These are phyloP conservation scores for Heterobasidion annosum DNA, from an alignment of 1,284 basidiomycete genomes.

Conservation along the genomic window DNA sequence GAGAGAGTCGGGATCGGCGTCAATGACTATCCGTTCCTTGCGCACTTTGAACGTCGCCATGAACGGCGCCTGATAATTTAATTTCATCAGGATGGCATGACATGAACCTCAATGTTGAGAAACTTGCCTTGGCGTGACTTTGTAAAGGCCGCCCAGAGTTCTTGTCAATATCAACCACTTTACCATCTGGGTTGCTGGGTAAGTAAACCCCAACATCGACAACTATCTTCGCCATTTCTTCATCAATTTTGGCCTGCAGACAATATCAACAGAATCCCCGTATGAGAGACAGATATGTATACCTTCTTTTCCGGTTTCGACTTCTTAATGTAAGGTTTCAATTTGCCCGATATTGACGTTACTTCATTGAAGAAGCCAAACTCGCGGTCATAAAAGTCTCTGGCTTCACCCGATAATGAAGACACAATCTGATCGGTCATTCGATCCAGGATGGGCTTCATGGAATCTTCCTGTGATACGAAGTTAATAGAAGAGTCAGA, in stretches of 20 bases:
- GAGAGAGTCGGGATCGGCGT: slow-evolving; percentile 62
- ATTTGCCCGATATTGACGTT: slow-evolving; percentile 94
- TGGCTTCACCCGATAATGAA: slow-evolving; percentile 87
- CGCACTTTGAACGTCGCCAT: slow-evolving; percentile 99
- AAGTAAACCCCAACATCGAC: slow-evolving; percentile 95
- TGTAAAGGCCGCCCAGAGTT: slow-evolving; percentile 94
- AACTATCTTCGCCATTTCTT: slow-evolving; percentile 96
- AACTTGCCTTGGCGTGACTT: slow-evolving; percentile 85
- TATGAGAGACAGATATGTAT: background rate
- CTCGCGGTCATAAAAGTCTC: slow-evolving; percentile 89
- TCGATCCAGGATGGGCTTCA: slow-evolving; percentile 90
- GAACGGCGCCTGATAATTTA: slow-evolving; percentile 75
- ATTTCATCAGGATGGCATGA: background rate
- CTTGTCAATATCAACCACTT: slow-evolving; percentile 94
- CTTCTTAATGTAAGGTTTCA: slow-evolving; percentile 96
- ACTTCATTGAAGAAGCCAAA: slow-evolving; percentile 97
- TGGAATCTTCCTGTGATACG: slow-evolving; percentile 68
- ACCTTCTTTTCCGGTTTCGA: slow-evolving; percentile 97
- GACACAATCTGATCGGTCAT: slow-evolving; percentile 81
- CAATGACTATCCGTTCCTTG: slow-evolving; percentile 62
- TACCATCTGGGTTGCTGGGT: slow-evolving; percentile 95
- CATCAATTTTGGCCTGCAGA: slow-evolving; percentile 91
- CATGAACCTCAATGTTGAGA: background rate
- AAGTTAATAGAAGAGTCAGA: background rate
- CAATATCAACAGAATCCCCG: background rate